Percentiles rank a stretch among this genome's conserved stretches.
These are phyloP conservation scores for Vitis vinifera DNA, from an alignment of 164 flowering plant genomes.

Conservation along the genomic window ASM3070453v1 NC_081810.1:8698501-8699000, in stretches of 20 bases:
- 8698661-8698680: conserved; percentile 81
- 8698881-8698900: conserved; percentile 99
- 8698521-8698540: conserved; percentile 44
- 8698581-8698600: neutral
- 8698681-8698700: too few species aligned
- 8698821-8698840: conserved; percentile 58
- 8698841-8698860: conserved; percentile 86
- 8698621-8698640: conserved; percentile 39
- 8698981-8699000: too few species aligned
- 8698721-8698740: neutral
- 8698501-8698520: conserved; percentile 95
- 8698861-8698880: conserved; percentile 82
- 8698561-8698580: neutral
- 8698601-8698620: neutral
- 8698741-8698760: conserved; percentile 5
- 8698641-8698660: conserved; percentile 90
- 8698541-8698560: too few species aligned
- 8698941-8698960: conserved; percentile 92
- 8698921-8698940: conserved; percentile 88
- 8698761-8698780: conserved; percentile 83
- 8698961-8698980: conserved; percentile 77
- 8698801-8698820: conserved; percentile 61
- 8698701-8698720: too few species aligned
- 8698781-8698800: conserved; percentile 85
- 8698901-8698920: conserved; percentile 89